These are phyloP conservation scores for Dactylellina leptospora DNA, from an alignment of 2,329 filamentous ascomycete species.

Conservation along the genomic window DNA sequence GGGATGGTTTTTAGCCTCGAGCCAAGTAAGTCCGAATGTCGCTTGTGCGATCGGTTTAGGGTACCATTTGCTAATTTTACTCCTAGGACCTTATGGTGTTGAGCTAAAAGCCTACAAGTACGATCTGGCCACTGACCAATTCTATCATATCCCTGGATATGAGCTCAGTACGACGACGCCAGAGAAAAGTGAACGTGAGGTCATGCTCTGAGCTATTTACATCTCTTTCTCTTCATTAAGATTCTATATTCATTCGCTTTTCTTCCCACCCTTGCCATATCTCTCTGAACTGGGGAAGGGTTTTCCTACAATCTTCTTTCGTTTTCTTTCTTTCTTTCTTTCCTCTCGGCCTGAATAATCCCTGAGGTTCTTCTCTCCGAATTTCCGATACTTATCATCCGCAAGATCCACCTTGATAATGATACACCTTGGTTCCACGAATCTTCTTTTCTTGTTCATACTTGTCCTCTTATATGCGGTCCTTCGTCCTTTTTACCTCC, in stretches of 20 bases:
- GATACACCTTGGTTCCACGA: conserved; percentile 33
- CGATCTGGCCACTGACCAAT: conserved; percentile 78
- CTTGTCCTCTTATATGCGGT: conserved; percentile 38
- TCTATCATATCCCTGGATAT: conserved; percentile 82
- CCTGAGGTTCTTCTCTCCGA: background rate
- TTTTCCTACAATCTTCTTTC: background rate
- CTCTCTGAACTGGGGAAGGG: background rate
- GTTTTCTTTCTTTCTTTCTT: conserved; percentile 9
- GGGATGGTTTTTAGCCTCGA: conserved; percentile 95
- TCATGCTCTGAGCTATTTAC: conserved; percentile 17
- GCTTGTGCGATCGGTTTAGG: conserved; percentile 8
- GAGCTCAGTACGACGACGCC: conserved; percentile 42
- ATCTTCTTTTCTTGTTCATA: conserved; percentile 48
- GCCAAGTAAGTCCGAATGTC: conserved; percentile 64
- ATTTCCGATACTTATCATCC: conserved; percentile 1
- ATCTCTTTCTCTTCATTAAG: background rate
- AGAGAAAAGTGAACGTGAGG: conserved; percentile 43
- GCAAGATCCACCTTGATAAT: conserved; percentile 45
- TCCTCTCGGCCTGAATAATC: conserved; percentile 2
- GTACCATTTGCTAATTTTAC: conserved; percentile 29
- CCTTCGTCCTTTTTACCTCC: conserved; percentile 7
- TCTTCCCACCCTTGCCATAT: no score
- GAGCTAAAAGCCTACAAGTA: conserved; percentile 97
- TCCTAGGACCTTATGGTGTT: conserved; percentile 86
- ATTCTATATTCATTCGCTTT: background rate